phyloP scores from a whole-genome alignment of 75 land plant genomes.

The Picea sitchensis region DNA sequence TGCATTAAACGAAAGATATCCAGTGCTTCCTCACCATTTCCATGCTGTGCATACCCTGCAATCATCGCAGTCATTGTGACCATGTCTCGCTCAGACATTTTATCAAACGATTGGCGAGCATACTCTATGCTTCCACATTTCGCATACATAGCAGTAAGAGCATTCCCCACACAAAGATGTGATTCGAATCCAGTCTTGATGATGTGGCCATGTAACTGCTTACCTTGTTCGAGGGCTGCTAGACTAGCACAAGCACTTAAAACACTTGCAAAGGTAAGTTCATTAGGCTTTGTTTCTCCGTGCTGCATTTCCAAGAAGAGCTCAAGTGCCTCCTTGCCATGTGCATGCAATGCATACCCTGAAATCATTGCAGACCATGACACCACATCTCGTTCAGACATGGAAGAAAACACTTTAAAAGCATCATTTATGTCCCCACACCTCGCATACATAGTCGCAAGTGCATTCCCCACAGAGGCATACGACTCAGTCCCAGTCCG shows the following conservation, averaged over 20 bases:
- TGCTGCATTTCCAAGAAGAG: slow-evolving; percentile 10
- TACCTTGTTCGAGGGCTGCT: slow-evolving; percentile 48
- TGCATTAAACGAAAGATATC: slow-evolving; percentile 61
- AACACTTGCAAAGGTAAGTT: slow-evolving; percentile 30
- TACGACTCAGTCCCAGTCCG: slow-evolving; percentile 26
- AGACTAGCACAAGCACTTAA: slow-evolving; percentile 52
- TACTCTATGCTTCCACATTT: slow-evolving; percentile 57
- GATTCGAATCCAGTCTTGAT: slow-evolving; percentile 35
- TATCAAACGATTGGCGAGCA: slow-evolving; percentile 40
- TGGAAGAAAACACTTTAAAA: not conserved
- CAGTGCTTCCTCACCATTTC: slow-evolving; percentile 32
- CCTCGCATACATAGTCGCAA: slow-evolving; percentile 4
- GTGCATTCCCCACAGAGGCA: slow-evolving; percentile 8
- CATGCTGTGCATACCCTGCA: slow-evolving; percentile 53
- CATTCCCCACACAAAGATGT: slow-evolving; percentile 40
- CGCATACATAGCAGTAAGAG: slow-evolving; percentile 64
- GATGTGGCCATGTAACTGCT: slow-evolving; percentile 40
- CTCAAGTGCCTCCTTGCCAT: slow-evolving; percentile 5
- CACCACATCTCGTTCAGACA: slow-evolving; percentile 10
- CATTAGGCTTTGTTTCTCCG: not conserved
- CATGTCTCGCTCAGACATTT: slow-evolving; percentile 31
- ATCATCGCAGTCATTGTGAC: slow-evolving; percentile 71
- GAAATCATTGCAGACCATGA: slow-evolving; percentile 14
- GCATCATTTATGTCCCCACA: slow-evolving; percentile 5
- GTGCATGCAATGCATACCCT: slow-evolving; percentile 7